Conservation (phyloP, 2,329 filamentous ascomycete species). For the Aspergillus calidoustus region DNA sequence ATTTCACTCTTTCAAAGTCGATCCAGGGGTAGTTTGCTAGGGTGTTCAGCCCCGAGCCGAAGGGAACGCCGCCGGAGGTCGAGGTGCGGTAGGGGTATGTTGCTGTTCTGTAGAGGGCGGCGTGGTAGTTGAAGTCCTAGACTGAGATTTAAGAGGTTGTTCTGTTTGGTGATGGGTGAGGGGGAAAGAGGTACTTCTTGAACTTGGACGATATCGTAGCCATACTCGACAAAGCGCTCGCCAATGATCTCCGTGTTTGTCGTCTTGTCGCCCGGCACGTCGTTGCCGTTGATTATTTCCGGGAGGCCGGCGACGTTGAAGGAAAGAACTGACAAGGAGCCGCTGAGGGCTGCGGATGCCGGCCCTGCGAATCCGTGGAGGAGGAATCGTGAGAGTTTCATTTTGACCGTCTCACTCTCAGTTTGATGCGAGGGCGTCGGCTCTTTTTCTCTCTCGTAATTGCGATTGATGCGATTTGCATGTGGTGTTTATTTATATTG, state of each 20-base stretch:
- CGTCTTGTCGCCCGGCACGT: conserved; percentile 65
- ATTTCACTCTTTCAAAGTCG: conserved; percentile 62
- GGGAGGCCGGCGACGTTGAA: conserved; percentile 68
- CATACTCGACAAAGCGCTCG: conserved; percentile 58
- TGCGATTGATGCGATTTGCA: neutral
- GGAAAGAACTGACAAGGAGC: conserved; percentile 57
- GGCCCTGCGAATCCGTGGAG: neutral
- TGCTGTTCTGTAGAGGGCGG: conserved; percentile 63
- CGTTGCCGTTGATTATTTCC: conserved; percentile 59
- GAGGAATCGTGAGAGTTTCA: neutral
- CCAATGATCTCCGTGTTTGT: conserved; percentile 64
- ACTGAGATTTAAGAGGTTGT: neutral
- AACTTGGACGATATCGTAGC: conserved; percentile 66
- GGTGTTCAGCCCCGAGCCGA: conserved; percentile 69
- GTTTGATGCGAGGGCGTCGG: neutral
- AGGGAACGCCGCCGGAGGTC: conserved; percentile 66
- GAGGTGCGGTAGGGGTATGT: conserved; percentile 59
- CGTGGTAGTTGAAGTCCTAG: conserved; percentile 70
- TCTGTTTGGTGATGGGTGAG: neutral
- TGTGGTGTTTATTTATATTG: neutral
- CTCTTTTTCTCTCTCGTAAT: neutral
- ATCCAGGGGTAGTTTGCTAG: conserved; percentile 63
- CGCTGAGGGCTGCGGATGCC: conserved; percentile 18
- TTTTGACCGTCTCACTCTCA: neutral
- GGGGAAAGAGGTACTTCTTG: conserved; percentile 57